Base-by-base conservation (phyloP, 306 rosid genomes). In the Crotalaria pallida region DNA sequence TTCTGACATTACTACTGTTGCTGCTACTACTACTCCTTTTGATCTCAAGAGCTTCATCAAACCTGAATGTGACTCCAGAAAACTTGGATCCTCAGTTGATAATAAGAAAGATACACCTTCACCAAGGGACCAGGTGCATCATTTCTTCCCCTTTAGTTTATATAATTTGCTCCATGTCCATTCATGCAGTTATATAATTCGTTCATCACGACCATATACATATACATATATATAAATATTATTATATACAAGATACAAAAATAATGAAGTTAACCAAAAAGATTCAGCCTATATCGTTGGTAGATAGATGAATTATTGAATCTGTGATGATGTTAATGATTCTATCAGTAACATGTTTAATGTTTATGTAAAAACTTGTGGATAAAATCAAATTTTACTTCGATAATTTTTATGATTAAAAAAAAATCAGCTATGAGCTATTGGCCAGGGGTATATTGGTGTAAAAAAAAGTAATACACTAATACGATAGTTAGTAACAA, bases 11-110 rank as follows among this genome's bases (percentile, higher is more conserved):
- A 2, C 13, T 7, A 15, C 69, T 52, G 1, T 12, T 33, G 48
- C 21, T 21, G 4, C 51, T n/a, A 5, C 17, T 12, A 47, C 57
- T 36, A 0, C 63, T 47, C 4, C 76, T 27, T 90, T 93, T 58
- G 97, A 94, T 27, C 94, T 90, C 65, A 94, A 90, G 76, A 87
- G 78, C 86, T 93, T 90, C 88, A 90, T 93, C 71, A 69, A 81
- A 72, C 95, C 97, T 0, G 89, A 94, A 44, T 79, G 81, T 69
- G 81, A 87, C 75, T 88, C 91, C 18, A 81, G 78, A 70, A 86
- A 80, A 50, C 83, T 41, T 1, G 81, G 69, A 10, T 81, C 88
- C 65, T 53, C 82, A 26, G 63, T 49, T 1, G 80, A 75, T 10
- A 44, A 73, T 31, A 86, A 75, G 61, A 80, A 66, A 80, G 88